Evolutionary conservation across 1,139 yeast genomes (phyloP), one percentile per base, ranked within the genome.

Genomic region (Waltiozyma sp.): DNA sequence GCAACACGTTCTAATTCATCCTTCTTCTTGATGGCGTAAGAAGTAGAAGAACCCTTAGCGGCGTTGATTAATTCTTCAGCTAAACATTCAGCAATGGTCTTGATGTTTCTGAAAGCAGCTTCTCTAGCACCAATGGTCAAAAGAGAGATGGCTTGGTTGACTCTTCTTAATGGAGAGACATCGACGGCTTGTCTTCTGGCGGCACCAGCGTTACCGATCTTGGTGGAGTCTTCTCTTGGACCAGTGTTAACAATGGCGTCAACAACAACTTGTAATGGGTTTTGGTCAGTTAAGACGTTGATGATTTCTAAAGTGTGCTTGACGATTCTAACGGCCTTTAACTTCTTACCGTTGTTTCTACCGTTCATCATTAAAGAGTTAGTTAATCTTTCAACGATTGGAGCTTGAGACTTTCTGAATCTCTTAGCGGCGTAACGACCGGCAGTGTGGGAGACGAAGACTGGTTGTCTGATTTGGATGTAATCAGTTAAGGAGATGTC

Each of bases 151-250:
- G 99, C 94, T 78, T 91, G 97, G 95, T 93, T 91, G 63, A 93
- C 97, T 81, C 99, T 89, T 84, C 99, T 89, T 72, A 93, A 82
- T 68, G 99, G 99, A 66, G 98, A 89, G 59, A 93, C 99, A 87
- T 93, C 99, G 69, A 93, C 99, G 61, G 99, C 98, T 79, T 93
- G 98, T 84, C 99, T 88, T 84, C 98, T 91, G 64, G 94, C 99
- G 68, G 98, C 86, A 84, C 98, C 98, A 66, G 97, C 89, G 68
- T 97, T 89, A 77, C 99, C 99, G 64, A 93, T 91, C 86, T 98
- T 89, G 80, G 99, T 93, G 67, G 98, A 87, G 77, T 93, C 99
- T 81, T 93, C 99, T 81, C 98, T 88, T 73, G 98, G 95, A 73
- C 99, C 99, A 61, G 96, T 86, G 96, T 93, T 93, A 77, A 88